These are phyloP conservation scores for Boletales sp. DNA, from an alignment of 768 basidiomycete genomes.

Conservation along the genomic window DNA sequence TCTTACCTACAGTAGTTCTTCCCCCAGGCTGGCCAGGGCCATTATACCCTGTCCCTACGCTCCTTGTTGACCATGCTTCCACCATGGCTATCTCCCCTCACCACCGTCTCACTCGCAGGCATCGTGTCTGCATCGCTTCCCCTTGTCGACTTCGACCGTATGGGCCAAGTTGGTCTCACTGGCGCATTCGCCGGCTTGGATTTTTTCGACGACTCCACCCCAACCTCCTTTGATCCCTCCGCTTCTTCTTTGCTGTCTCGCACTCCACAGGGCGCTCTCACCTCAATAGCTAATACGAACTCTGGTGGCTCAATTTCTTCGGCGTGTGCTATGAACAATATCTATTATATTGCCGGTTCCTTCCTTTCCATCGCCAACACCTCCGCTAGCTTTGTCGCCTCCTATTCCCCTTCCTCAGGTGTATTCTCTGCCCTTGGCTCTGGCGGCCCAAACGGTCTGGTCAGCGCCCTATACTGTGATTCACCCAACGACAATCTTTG, in stretches of 20 bases:
- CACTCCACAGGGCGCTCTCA: constrained; percentile 59
- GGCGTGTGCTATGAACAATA: constrained; percentile 64
- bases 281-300: constrained; percentile 73
- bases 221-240: constrained; percentile 62
- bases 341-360: constrained; percentile 78
- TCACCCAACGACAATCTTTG: constrained; percentile 58
- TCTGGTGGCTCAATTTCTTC: constrained; percentile 72
- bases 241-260: constrained; percentile 71
- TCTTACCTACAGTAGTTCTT: background rate
- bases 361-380: constrained; percentile 70
- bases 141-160: constrained; percentile 67
- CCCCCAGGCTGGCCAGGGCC: constrained; percentile 8
- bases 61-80: constrained; percentile 4
- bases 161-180: constrained; percentile 88
- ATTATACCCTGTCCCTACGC: constrained; percentile 3
- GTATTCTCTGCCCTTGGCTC: constrained; percentile 61
- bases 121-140: constrained; percentile 42
- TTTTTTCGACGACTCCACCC: constrained; percentile 57
- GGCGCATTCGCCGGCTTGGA: constrained; percentile 89
- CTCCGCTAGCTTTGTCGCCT: constrained; percentile 67
- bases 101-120: constrained; percentile 14
- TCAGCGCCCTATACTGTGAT: constrained; percentile 81
- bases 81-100: constrained; percentile 25
- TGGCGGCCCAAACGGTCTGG: constrained; percentile 67
- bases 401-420: constrained; percentile 60